Evolutionary conservation across 78 protist species (phyloP), one percentile per base, ranked within the genome.

Genomic region (Speleostelium caveatum): DNA sequence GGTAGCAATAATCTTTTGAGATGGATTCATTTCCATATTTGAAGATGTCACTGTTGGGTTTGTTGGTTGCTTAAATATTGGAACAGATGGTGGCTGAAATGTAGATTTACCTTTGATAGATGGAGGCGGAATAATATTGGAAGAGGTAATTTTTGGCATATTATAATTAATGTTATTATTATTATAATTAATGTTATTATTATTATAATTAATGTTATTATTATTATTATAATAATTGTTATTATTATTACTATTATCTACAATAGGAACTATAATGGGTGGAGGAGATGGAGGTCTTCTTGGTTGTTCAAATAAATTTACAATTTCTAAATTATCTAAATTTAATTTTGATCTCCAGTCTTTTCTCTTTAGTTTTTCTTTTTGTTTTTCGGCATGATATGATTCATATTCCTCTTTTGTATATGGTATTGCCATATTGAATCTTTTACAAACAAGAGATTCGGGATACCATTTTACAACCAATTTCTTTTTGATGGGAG

Each of bases 331-430:
- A 33, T 12, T 8, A 35, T 45, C 75, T 33, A 79, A 26, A 41
- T 79, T 79, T 38, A 79, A 41, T 53, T 67, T 79, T n/a, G 89
- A 56, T 51, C 35, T 65, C 89, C 89, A 79, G 39, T 79, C 76
- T 28, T 61, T 30, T 21, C 35, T 49, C 63, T 65, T 67, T 79
- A 32, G 68, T 55, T 79, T 60, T 38, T 3, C 1, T 55, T 17
- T 35, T 30, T 30, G 19, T 56, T 55, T 41, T 30, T 76, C 86
- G 5, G 28, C 6, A 41, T 76, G 51, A 6, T 51, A 51, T 42
- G 12, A 21, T 72, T 72, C 78, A 72, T 51, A 10, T 36, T 72
- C 78, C 2, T 53, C 49, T 53, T 35, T 72, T n/a, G 65, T 60
- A 28, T 72, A 63, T 6, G 92, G 92, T 51, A 39, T 30, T 1